Conservation (phyloP, 495 filamentous ascomycete species). For the Neurospora tetrasperma region DNA sequence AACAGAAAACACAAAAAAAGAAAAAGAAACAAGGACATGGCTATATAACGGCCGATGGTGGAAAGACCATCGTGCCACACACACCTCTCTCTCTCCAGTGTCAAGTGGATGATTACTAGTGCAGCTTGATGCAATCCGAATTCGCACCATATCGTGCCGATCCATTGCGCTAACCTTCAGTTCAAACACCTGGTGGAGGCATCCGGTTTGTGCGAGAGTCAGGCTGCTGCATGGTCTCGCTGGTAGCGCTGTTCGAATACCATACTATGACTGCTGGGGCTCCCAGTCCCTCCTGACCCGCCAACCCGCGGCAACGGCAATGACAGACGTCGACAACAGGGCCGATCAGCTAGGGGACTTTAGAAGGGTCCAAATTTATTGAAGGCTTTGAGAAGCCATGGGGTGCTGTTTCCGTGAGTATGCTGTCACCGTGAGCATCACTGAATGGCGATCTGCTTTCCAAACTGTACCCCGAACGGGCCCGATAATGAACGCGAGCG, state of each 20-base stretch:
- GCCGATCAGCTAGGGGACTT: not conserved
- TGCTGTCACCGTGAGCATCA: not conserved
- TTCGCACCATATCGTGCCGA: not conserved
- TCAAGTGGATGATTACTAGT: not conserved
- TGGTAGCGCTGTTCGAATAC: constrained; percentile 3
- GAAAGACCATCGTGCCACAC: not conserved
- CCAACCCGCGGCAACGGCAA: not conserved
- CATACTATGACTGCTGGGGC: constrained; percentile 4
- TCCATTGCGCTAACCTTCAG: not conserved
- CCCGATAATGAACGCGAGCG: not conserved
- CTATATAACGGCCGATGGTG: not conserved
- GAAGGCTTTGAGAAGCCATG: not conserved
- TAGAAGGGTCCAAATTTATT: not conserved
- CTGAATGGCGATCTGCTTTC: not conserved
- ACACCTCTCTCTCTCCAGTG: not conserved
- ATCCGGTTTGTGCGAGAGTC: not conserved
- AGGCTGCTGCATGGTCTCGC: not conserved
- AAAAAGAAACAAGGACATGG: not conserved
- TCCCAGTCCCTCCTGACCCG: not conserved
- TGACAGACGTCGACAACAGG: not conserved
- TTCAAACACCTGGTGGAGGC: not conserved
- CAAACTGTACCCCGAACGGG: not conserved
- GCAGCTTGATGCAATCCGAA: not conserved
- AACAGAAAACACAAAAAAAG: not conserved
- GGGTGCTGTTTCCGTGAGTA: not conserved